Evolutionary conservation across 805 yeast genomes (phyloP).

Genomic region (Brettanomyces anomalus): DNA sequence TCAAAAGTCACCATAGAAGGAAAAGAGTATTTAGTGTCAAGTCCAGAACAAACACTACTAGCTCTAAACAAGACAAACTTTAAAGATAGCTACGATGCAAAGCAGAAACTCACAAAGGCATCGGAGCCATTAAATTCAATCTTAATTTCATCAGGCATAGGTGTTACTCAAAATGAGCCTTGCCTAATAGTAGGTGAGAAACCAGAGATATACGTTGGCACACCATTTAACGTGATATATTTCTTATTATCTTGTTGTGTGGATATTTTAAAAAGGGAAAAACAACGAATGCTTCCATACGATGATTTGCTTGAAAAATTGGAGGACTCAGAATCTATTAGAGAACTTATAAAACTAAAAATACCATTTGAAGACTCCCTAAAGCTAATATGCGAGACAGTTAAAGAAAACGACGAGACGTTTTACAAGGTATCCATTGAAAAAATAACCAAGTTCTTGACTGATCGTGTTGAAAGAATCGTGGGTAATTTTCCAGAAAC

Average conservation of each 20-base stretch:
- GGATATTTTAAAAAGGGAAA: constrained; percentile 17
- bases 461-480: constrained; percentile 29
- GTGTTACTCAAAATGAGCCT: constrained; percentile 7
- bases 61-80: constrained; percentile 33
- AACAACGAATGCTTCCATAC: constrained; percentile 26
- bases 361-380: constrained; percentile 22
- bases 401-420: constrained; percentile 33
- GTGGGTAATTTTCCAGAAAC: constrained; percentile 29
- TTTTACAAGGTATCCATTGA: constrained; percentile 36
- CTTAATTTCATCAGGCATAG: constrained; percentile 18
- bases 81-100: constrained; percentile 24
- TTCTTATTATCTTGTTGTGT: constrained; percentile 30
- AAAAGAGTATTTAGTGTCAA: constrained; percentile 10
- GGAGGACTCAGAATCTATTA: constrained; percentile 16
- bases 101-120: constrained; percentile 20
- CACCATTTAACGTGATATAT: constrained; percentile 33
- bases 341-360: constrained; percentile 17
- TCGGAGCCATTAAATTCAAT: constrained; percentile 34
- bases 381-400: constrained; percentile 28
- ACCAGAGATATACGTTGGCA: constrained; percentile 31
- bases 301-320: constrained; percentile 34
- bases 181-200: constrained; percentile 33
- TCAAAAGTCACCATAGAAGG: background rate
- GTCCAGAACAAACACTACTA: constrained; percentile 18
- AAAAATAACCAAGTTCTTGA: constrained; percentile 31